Evolutionary conservation across 2,329 filamentous ascomycete genomes (phyloP).

Genomic region (Stachybotrys chartarum): DNA sequence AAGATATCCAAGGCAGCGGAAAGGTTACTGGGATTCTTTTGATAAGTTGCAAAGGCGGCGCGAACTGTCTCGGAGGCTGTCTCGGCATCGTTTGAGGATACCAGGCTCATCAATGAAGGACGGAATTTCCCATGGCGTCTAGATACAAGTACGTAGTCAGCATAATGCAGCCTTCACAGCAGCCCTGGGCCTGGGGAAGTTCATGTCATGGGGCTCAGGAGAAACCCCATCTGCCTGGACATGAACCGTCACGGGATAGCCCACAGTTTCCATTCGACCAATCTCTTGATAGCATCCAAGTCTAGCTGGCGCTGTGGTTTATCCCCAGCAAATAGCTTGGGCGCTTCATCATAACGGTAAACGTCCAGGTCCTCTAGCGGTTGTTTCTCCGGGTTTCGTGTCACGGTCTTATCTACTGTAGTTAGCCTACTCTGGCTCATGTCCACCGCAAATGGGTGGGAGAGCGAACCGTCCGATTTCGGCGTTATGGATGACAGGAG

Average conservation of each 20-base stretch:
- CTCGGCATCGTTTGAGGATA: slow-evolving; percentile 51
- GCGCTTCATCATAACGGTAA: neutral
- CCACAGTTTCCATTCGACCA: neutral
- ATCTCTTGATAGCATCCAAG: neutral
- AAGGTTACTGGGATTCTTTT: slow-evolving; percentile 28
- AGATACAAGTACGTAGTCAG: neutral
- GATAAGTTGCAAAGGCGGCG: slow-evolving; percentile 42
- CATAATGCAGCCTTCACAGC: too few species aligned
- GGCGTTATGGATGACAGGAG: neutral
- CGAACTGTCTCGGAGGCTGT: slow-evolving; percentile 40
- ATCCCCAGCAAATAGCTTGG: neutral
- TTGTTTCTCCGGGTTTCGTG: neutral
- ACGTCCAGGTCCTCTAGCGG: neutral
- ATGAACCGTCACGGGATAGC: too few species aligned
- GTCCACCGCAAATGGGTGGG: too few species aligned
- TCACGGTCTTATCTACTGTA: neutral
- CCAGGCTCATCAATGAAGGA: slow-evolving; percentile 52
- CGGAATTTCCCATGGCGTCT: slow-evolving; percentile 57
- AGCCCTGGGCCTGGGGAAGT: neutral
- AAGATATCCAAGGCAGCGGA: slow-evolving; percentile 44
- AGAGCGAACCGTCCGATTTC: neutral
- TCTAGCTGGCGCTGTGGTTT: neutral
- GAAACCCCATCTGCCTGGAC: too few species aligned
- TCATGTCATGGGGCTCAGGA: neutral
- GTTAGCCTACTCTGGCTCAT: too few species aligned